phyloP scores from a whole-genome alignment of 2,329 filamentous ascomycete species.

The Verticillium longisporum region DNA sequence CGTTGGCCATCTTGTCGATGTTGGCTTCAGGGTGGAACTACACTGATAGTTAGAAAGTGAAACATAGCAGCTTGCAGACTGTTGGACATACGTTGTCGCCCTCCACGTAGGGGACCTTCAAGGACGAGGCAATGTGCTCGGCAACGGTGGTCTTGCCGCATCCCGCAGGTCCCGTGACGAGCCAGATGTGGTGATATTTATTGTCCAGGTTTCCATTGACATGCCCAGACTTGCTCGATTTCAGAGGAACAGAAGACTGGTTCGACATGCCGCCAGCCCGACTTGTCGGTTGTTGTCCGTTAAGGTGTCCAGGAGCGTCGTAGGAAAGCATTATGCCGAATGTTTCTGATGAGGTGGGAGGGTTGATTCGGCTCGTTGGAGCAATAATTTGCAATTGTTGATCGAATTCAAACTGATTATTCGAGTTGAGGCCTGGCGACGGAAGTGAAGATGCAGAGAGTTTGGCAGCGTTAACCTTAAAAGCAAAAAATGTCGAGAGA shows the following conservation, averaged over 20 bases:
- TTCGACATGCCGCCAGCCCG: conserved; percentile 13
- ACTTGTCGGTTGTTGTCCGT: conserved; percentile 25
- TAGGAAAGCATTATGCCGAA: conserved; percentile 40
- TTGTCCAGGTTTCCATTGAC: conserved; percentile 21
- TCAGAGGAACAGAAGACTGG: not conserved
- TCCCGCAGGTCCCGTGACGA: conserved; percentile 72
- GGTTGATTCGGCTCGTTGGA: not conserved
- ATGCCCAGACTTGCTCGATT: conserved; percentile 11
- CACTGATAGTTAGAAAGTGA: not conserved
- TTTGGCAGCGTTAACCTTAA: not conserved
- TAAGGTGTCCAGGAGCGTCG: conserved; percentile 37
- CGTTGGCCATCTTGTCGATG: conserved; percentile 83
- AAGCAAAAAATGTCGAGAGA: not conserved
- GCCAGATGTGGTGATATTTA: conserved; percentile 64
- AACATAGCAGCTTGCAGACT: not conserved
- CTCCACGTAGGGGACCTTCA: conserved; percentile 66
- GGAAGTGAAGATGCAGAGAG: not conserved
- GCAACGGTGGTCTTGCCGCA: conserved; percentile 76
- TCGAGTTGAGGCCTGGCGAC: not conserved
- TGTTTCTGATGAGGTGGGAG: not conserved
- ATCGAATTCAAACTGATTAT: not conserved
- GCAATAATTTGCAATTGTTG: no score
- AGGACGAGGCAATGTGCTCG: conserved; percentile 52
- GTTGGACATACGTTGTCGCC: conserved; percentile 61
- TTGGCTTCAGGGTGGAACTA: conserved; percentile 72